Evolutionary conservation across 2,329 filamentous ascomycete genomes (phyloP), one percentile per base, ranked within the genome.

Genomic region (Cryphonectria nitschkei): DNA sequence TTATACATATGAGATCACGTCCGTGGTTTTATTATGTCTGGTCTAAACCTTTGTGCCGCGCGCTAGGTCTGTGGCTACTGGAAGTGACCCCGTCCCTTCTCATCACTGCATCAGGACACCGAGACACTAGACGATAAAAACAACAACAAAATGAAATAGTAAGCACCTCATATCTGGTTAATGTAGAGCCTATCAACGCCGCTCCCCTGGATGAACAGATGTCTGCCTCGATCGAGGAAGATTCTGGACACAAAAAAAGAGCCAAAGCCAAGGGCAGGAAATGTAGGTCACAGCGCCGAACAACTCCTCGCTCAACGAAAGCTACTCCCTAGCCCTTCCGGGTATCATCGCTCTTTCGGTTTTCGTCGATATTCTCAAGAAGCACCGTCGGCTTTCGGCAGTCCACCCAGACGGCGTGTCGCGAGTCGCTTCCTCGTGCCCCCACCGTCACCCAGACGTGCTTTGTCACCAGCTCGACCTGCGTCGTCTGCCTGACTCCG

Each of bases 361-460:
- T 78, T 76, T 85, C 84, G 22, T 87, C 85, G 32, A 89, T 82
- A 74, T 89, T 87, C 63, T 84, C 84, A 1, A 86, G 86, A 37
- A 89, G 77, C 74, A 86, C 85, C 71, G 81, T 81, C 2, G 88
- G 87, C 71, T 80, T 84, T 60, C 84, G 81, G 16, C 86, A 86
- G 72, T 90, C 88, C 29, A 89, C 86, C 66, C 85, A 82, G 22
- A 87, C 86, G 46, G 85, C 86, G 67, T 86, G 80, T 39, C 88
- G 82, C 75, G 83, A 81, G 75, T 92, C 89, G 19, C 88, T 88
- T 80, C 85, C 84, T 69, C 88, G 82, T 2, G 88, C 88, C n/a
- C 89, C 89, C 65, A 92, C 88, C 3, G 88, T 90, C 19, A 90
- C 88, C 89, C 89, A 92, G 61, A 91, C 88, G 74, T 91, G 88